These are phyloP conservation scores for Alternaria ventricosa DNA, from an alignment of 2,329 filamentous ascomycete genomes.

Conservation along the genomic window DNA sequence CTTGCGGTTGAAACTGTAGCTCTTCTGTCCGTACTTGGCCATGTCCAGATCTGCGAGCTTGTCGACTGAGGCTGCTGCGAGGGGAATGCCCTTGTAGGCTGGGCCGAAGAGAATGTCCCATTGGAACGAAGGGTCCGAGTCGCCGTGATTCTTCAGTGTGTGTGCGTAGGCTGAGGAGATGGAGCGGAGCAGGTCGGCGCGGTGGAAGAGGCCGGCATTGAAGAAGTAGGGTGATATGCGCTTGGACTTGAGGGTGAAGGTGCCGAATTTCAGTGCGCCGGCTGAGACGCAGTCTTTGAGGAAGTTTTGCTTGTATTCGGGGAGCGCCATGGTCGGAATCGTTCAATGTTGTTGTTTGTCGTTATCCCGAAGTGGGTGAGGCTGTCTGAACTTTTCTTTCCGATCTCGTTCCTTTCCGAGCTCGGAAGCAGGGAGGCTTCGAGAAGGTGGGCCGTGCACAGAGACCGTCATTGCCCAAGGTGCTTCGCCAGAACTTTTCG, in stretches of 20 bases:
- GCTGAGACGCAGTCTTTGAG: slow-evolving; percentile 71
- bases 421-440: slow-evolving; percentile 36
- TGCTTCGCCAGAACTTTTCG: slow-evolving; percentile 41
- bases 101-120: slow-evolving; percentile 92
- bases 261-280: slow-evolving; percentile 79
- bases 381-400: slow-evolving; percentile 26
- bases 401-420: slow-evolving; percentile 36
- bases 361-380: slow-evolving; percentile 8
- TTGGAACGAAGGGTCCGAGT: slow-evolving; percentile 54
- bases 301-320: slow-evolving; percentile 69
- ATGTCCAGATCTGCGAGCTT: slow-evolving; percentile 75
- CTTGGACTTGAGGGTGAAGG: slow-evolving; percentile 90
- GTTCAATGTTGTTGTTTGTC: background rate
- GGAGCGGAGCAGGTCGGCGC: slow-evolving; percentile 75
- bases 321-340: slow-evolving; percentile 31
- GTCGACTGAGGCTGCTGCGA: slow-evolving; percentile 78
- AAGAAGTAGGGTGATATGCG: slow-evolving; percentile 95
- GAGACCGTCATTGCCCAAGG: slow-evolving; percentile 26
- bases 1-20: slow-evolving; percentile 94
- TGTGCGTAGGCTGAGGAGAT: slow-evolving; percentile 83
- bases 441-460: slow-evolving; percentile 30
- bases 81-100: slow-evolving; percentile 95
- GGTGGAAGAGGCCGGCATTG: slow-evolving; percentile 92
- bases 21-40: slow-evolving; percentile 69
- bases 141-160: slow-evolving; percentile 58